These are phyloP conservation scores for Hibiscus mutabilis DNA, from an alignment of 345 rosid genomes.

Conservation along the genomic window DNA sequence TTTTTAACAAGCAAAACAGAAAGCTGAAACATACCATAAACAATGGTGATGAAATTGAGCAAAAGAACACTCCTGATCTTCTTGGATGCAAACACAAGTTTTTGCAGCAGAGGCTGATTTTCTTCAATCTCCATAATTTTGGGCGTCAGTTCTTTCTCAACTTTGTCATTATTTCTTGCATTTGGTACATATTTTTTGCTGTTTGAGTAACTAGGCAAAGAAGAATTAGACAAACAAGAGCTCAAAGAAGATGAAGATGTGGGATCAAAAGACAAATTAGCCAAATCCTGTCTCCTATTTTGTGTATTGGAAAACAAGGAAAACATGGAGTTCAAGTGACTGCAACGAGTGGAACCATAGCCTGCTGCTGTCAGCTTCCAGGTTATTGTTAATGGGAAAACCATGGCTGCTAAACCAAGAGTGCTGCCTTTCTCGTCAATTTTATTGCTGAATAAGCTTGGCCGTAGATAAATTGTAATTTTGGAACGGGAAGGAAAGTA, in stretches of 20 bases:
- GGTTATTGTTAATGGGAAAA: slow-evolving; percentile 14
- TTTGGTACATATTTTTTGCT: not conserved
- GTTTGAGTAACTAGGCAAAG: not conserved
- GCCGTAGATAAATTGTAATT: not conserved
- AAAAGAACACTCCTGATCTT: slow-evolving; percentile 45
- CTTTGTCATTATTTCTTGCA: not conserved
- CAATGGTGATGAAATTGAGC: slow-evolving; percentile 45
- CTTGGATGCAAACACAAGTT: slow-evolving; percentile 32
- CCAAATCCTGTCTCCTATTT: slow-evolving; percentile 9
- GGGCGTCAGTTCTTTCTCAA: slow-evolving; percentile 7
- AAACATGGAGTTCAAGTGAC: not conserved
- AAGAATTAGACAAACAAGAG: not conserved
- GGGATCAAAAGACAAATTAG: slow-evolving; percentile 5
- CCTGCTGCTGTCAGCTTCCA: slow-evolving; percentile 4
- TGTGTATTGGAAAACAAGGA: not conserved
- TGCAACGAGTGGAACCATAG: slow-evolving; percentile 4
- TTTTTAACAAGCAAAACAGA: not conserved
- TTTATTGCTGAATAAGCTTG: not conserved
- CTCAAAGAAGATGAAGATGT: slow-evolving; percentile 4
- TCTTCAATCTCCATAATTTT: not conserved
- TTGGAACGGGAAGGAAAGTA: not conserved
- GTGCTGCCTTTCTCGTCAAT: not conserved
- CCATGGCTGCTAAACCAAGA: slow-evolving; percentile 6
- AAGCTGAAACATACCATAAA: slow-evolving; percentile 32
- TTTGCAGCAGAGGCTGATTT: slow-evolving; percentile 30